A percentile compares a stretch with the other conserved stretches of the same genome.
These are phyloP conservation scores for Aspergillus fructus DNA, from an alignment of 2,329 filamentous ascomycete species.

Conservation along the genomic window DNA sequence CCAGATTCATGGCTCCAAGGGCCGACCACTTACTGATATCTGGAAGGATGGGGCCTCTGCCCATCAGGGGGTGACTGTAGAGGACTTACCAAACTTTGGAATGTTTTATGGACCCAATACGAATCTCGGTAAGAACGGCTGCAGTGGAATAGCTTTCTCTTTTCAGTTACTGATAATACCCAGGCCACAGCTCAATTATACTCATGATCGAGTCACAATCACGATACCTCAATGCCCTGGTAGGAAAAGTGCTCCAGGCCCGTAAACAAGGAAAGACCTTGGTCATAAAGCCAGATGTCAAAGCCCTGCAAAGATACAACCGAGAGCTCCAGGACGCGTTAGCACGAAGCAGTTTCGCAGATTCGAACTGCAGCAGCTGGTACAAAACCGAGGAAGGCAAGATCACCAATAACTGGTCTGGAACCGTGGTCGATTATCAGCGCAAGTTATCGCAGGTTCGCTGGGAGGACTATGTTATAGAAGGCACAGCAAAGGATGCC, in stretches of 20 bases:
- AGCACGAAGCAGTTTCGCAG: conserved; percentile 50
- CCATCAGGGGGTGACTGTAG: conserved; percentile 52
- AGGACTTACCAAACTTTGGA: conserved; percentile 55
- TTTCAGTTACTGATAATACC: not conserved
- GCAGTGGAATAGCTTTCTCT: not conserved
- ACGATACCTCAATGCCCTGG: conserved; percentile 53
- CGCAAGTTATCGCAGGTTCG: conserved; percentile 32
- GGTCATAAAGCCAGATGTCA: conserved; percentile 45
- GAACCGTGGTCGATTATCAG: conserved; percentile 58
- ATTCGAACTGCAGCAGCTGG: conserved; percentile 56
- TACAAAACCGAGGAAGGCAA: conserved; percentile 56
- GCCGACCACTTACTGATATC: conserved; percentile 47
- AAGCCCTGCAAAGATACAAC: conserved; percentile 47
- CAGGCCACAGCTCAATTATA: conserved; percentile 57
- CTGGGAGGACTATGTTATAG: conserved; percentile 32
- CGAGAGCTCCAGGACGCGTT: conserved; percentile 48
- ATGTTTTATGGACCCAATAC: conserved; percentile 62
- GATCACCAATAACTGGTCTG: conserved; percentile 59
- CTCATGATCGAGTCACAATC: conserved; percentile 61
- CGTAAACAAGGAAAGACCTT: conserved; percentile 42
- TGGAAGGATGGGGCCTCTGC: conserved; percentile 55
- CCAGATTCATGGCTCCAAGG: conserved; percentile 48
- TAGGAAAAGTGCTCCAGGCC: conserved; percentile 50
- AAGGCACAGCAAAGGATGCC: conserved; percentile 26
- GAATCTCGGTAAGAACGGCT: conserved; percentile 37